A percentile compares a stretch with the other conserved stretches of the same genome.
phyloP scores from a whole-genome alignment of 2,329 filamentous ascomycete genomes.

The Leptographium galeiforme region DNA sequence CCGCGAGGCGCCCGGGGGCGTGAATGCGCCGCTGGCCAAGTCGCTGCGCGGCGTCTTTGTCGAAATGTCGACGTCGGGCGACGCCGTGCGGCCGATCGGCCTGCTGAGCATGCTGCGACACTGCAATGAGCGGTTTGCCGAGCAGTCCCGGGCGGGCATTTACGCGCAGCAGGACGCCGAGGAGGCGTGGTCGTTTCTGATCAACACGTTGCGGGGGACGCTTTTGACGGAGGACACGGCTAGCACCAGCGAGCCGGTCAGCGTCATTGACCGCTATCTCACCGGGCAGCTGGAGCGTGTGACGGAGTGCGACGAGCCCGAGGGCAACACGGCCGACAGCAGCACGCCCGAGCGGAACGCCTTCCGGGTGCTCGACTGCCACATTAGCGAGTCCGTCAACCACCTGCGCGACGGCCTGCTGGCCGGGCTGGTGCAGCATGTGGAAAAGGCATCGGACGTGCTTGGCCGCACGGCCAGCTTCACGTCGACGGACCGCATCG shows the following conservation, averaged over 20 bases:
- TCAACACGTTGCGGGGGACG: constrained; percentile 69
- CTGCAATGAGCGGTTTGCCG: constrained; percentile 83
- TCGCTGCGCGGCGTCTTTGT: constrained; percentile 73
- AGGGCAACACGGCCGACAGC: constrained; percentile 62
- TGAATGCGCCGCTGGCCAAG: constrained; percentile 42
- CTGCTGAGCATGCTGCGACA: constrained; percentile 72
- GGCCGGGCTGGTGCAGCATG: constrained; percentile 69
- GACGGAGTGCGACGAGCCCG: constrained; percentile 72
- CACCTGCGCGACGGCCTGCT: constrained; percentile 81
- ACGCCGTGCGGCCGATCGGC: constrained; percentile 68
- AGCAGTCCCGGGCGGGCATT: constrained; percentile 70
- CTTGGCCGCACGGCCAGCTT: constrained; percentile 71
- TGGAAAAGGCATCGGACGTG: constrained; percentile 75
- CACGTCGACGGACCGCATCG: constrained; percentile 82
- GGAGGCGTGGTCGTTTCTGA: constrained; percentile 93
- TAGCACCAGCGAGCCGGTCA: background rate
- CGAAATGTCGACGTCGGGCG: constrained; percentile 78
- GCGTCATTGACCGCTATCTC: constrained; percentile 43
- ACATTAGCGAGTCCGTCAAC: constrained; percentile 78
- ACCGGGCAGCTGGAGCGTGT: constrained; percentile 65
- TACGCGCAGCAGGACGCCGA: constrained; percentile 98
- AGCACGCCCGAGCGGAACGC: constrained; percentile 54
- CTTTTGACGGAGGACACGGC: constrained; percentile 47
- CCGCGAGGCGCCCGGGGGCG: constrained; percentile 13
- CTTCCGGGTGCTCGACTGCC: constrained; percentile 91